Base-by-base conservation (phyloP, 2,329 filamentous ascomycete species). In the Geosmithia morbida region DNA sequence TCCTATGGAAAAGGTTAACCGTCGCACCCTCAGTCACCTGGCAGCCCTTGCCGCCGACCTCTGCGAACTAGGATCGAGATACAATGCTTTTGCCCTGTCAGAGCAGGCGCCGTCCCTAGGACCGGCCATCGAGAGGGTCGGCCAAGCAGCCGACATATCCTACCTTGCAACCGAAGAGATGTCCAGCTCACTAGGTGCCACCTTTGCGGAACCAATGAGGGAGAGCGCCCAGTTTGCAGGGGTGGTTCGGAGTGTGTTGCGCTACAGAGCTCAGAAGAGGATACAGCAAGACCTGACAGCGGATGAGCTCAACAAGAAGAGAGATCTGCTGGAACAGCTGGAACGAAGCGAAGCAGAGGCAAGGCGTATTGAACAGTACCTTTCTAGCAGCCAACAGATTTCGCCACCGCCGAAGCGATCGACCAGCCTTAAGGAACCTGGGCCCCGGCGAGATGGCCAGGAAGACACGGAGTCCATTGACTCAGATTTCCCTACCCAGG, bases 281-380 rank as follows among this genome's bases (percentile, higher is more conserved):
- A 87, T 98, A 47, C 92, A 98, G 60, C 88, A 97, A 62, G 92
- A 98, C 60, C 90, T 97, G 81, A 97, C 92, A 1, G 83, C 83
- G 43, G 92, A 98, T 50, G 89, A 98, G 57, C 71, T 98, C 11
- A 77, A 83, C 48, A 95, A 90, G 71, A 97, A 97, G 69, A 80
- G 77, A 56, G 69, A 75, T 2, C 72, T 92, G 13, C 72, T 98
- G 14, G 87, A 94, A 43, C 85, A 89, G 44, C 69, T 98, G n/a
- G 92, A 98, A 67, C 79, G 81, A 49, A 97, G 90, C 59, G 92
- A 98, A 64, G 76, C 84, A 6, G 92, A 98, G 66, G 89, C 92
- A 1, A 85, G 85, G 59, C 81, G 94, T 44, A 92, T 98, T 51
- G 90, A 97, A 58, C 85, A 94, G 54, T 96, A 96, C 60, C 75